phyloP scores from a whole-genome alignment of 108 stramenopile species.

The Cyclotella sp. region DNA sequence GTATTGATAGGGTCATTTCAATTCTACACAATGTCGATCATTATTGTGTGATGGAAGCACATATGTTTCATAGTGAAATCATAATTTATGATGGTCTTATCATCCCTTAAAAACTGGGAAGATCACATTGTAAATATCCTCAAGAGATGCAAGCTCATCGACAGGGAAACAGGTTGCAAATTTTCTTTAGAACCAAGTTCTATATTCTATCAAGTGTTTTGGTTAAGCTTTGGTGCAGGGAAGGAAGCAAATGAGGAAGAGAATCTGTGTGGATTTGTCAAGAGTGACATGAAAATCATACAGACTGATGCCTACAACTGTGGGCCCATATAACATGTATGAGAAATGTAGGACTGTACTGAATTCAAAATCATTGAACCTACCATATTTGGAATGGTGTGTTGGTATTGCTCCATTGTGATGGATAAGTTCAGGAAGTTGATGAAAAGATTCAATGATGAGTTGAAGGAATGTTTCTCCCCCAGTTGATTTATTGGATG shows the following conservation, averaged over 20 bases:
- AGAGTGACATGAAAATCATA: neutral
- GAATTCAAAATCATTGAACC: too few species aligned
- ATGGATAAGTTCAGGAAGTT: too few species aligned
- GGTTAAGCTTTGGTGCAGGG: too few species aligned
- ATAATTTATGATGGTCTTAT: slow-evolving; percentile 7
- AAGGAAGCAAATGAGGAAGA: neutral
- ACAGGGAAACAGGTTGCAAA: neutral
- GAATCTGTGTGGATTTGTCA: neutral
- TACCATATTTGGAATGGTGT: too few species aligned
- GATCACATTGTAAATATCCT: slow-evolving; percentile 1
- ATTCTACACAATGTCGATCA: too few species aligned
- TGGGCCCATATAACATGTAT: slow-evolving; percentile 5
- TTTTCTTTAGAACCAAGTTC: neutral
- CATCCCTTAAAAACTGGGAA: neutral
- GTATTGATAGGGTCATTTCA: neutral
- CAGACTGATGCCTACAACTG: slow-evolving; percentile 18
- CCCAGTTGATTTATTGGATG: too few species aligned
- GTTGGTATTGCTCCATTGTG: too few species aligned
- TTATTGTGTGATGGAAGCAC: neutral
- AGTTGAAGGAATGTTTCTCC: too few species aligned
- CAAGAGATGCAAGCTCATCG: neutral
- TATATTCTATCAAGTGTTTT: too few species aligned
- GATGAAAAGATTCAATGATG: too few species aligned
- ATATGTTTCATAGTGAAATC: neutral
- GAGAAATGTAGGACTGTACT: slow-evolving; percentile 1